These are phyloP conservation scores for Puccinia hordei DNA, from an alignment of 1,284 basidiomycete genomes.

Conservation along the genomic window DNA sequence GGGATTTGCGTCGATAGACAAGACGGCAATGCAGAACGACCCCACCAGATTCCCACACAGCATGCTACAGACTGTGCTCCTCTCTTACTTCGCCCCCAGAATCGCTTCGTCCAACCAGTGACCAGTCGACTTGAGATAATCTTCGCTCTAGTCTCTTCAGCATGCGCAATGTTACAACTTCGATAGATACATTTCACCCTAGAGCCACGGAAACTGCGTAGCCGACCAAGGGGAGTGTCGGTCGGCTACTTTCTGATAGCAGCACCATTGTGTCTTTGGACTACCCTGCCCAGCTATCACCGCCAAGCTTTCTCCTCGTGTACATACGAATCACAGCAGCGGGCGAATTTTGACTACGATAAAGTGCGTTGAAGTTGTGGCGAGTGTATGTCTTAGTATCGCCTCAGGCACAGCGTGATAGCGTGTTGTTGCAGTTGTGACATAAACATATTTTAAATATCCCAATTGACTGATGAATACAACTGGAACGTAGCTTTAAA, in stretches of 20 bases:
- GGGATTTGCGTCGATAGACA: conserved; percentile 13
- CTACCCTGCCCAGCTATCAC: neutral
- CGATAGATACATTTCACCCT: neutral
- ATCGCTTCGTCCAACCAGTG: neutral
- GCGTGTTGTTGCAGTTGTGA: neutral
- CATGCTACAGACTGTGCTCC: neutral
- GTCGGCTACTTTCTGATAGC: neutral
- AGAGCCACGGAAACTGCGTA: neutral
- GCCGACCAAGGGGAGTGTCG: neutral
- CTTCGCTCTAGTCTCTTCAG: neutral
- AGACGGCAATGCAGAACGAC: neutral
- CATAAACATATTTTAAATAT: neutral
- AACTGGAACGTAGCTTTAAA: neutral
- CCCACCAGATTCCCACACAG: neutral
- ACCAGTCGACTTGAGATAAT: conserved; percentile 6
- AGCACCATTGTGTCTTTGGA: neutral
- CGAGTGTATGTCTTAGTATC: neutral
- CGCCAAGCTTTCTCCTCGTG: neutral
- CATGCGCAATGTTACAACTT: neutral
- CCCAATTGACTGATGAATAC: neutral
- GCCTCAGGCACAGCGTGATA: conserved; percentile 8
- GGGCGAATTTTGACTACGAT: neutral
- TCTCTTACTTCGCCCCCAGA: neutral
- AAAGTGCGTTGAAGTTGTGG: neutral
- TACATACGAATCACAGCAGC: neutral